These are phyloP conservation scores for Dictyostelium purpureum DNA, from an alignment of 78 protist genomes.

Conservation along the genomic window DNA sequence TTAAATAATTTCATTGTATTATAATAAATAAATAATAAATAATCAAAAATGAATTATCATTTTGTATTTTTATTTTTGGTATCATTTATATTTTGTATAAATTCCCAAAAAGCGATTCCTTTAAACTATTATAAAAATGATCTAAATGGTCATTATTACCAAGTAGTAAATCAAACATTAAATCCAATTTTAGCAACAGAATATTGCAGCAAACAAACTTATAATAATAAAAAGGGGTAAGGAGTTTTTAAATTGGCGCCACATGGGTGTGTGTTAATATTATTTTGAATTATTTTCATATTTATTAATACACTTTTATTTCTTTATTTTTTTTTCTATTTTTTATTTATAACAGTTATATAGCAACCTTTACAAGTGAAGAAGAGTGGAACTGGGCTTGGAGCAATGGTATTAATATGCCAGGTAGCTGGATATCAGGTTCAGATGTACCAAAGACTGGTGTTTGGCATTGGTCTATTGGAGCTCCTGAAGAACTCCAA, in stretches of 20 bases:
- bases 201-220: background rate
- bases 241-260: background rate
- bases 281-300: too few species aligned
- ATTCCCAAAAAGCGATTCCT: too few species aligned
- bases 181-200: background rate
- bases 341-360: too few species aligned
- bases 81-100: too few species aligned
- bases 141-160: background rate
- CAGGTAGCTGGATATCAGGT: background rate
- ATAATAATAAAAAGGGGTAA: background rate
- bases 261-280: background rate
- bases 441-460: background rate
- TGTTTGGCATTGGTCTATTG: background rate
- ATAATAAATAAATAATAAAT: too few species aligned
- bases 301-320: background rate
- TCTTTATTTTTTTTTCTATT: too few species aligned
- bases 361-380: background rate
- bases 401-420: background rate
- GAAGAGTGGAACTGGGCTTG: conserved; percentile 24
- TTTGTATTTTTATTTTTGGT: too few species aligned
- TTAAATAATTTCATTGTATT: too few species aligned
- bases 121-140: too few species aligned
- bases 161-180: background rate
- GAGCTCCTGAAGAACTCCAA: conserved; percentile 31
- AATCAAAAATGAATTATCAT: too few species aligned